Base-by-base conservation (phyloP, 768 basidiomycete species). In the Boletus rubropictus region DNA sequence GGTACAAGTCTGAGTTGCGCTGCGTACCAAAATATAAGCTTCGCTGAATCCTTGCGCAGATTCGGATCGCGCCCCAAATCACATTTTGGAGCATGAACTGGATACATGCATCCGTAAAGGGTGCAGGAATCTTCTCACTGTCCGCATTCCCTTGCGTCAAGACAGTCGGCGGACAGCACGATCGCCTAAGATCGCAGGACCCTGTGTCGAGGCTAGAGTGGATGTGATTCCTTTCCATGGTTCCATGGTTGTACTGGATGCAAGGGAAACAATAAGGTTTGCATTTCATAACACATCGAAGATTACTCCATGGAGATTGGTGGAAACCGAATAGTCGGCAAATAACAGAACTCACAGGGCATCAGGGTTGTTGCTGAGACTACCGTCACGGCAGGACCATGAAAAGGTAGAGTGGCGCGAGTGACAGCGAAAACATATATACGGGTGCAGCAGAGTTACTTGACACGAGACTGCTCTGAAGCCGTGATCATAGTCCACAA, bases 401-500 rank as follows among this genome's bases (percentile, higher is more conserved):
- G 29, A 45, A 11, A 38, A 28, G 12, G 3, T 18, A 9, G 18
- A 18, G 36, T 21, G 18, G 22, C 2, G n/a, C 31, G 17, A n/a
- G 7, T 17, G 36, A 47, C 42, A 31, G 22, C 29, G 41, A 36
- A 28, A 17, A 14, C 10, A 21, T n/a, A 25, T 25, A 14, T 12
- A n/a, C n/a, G n/a, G 5, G 5, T 12, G 4, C 8, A 15, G 21
- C 5, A 29, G 6, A 31, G 21, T 11, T 14, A 45, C 20, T 22
- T 44, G 15, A 34, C 17, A 49, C 29, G 24, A 22, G 28, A 38
- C 2, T 5, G 12, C 7, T 9, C 22, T 43, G 25, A 34, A 3
- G 22, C 25, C 32, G 49, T 15, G 39, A 41, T 52, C 43, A 61
- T 27, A 76, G 46, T 29, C 72, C 77, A 67, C 84, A 86, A 14